Evolutionary conservation across 2,329 filamentous ascomycete genomes (phyloP).

Genomic region (Colletotrichum brevisporum): DNA sequence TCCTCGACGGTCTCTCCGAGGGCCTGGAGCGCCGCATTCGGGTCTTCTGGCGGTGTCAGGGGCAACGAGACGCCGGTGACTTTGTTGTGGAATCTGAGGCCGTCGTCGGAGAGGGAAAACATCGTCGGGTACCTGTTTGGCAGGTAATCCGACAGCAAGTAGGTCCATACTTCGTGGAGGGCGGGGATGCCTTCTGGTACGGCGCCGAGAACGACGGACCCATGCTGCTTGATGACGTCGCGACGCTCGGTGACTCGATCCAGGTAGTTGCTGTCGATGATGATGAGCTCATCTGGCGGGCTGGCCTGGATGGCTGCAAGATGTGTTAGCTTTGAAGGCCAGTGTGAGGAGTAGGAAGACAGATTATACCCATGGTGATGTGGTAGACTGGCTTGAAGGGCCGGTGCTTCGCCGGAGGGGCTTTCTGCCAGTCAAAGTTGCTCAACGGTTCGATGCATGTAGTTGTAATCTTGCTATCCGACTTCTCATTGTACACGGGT

Average conservation of each 20-base stretch:
- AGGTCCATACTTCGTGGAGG: constrained; percentile 64
- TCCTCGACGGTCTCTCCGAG: constrained; percentile 68
- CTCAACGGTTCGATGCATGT: constrained; percentile 45
- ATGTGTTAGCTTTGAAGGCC: neutral
- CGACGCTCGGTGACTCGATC: constrained; percentile 58
- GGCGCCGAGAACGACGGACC: constrained; percentile 58
- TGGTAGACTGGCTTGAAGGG: constrained; percentile 68
- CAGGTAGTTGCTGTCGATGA: constrained; percentile 66
- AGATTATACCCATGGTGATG: constrained; percentile 66
- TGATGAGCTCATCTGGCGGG: constrained; percentile 64
- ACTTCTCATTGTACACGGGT: neutral
- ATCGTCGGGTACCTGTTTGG: constrained; percentile 64
- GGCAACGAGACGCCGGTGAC: constrained; percentile 53
- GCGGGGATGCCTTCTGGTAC: constrained; percentile 55
- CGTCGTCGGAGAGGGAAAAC: constrained; percentile 55
- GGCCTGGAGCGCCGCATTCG: constrained; percentile 53
- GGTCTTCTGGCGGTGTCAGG: constrained; percentile 46
- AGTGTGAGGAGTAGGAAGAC: neutral
- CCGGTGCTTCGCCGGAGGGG: constrained; percentile 56
- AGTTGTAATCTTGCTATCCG: neutral
- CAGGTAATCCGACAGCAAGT: constrained; percentile 62
- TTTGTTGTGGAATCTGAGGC: constrained; percentile 54
- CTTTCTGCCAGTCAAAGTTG: constrained; percentile 57
- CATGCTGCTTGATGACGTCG: constrained; percentile 55
- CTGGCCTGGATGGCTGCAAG: constrained; percentile 58